phyloP scores from a whole-genome alignment of 345 rosid species.

The Ceriops zippeliana region DNA sequence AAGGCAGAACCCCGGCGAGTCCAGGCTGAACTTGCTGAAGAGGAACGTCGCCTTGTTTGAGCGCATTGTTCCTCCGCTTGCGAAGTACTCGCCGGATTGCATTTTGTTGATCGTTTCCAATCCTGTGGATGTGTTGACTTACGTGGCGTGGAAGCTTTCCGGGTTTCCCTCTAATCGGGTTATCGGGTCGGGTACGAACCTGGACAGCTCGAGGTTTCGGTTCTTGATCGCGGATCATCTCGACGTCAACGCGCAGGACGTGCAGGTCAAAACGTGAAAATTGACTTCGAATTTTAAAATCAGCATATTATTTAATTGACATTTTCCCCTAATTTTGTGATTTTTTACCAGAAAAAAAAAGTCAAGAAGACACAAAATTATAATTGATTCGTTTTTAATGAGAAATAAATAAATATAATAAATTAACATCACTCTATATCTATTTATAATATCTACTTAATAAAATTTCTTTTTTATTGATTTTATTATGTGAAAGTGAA shows the following conservation, averaged over 20 bases:
- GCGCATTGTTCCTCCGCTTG: constrained; percentile 73
- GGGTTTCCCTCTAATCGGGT: constrained; percentile 82
- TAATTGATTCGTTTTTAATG: too few relatives aligned
- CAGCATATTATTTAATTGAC: not conserved
- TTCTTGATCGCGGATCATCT: constrained; percentile 87
- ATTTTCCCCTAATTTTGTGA: too few relatives aligned
- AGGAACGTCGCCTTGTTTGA: constrained; percentile 68
- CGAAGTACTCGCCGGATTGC: constrained; percentile 59
- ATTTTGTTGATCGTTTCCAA: constrained; percentile 84
- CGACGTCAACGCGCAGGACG: constrained; percentile 91
- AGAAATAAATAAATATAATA: too few relatives aligned
- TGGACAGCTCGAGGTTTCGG: constrained; percentile 82
- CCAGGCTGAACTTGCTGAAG: constrained; percentile 76
- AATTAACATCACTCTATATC: too few relatives aligned
- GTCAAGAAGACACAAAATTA: too few relatives aligned
- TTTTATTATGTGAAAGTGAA: too few relatives aligned
- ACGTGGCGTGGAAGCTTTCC: constrained; percentile 85
- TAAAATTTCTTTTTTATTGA: too few relatives aligned
- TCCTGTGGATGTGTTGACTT: constrained; percentile 82
- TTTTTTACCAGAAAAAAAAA: too few relatives aligned
- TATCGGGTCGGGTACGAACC: constrained; percentile 84
- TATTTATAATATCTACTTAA: too few relatives aligned
- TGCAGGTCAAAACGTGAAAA: constrained; percentile 49
- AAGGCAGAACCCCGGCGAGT: constrained; percentile 75
- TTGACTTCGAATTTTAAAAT: too few relatives aligned